Evolutionary conservation across 2,329 filamentous ascomycete species (phyloP).

Genomic region (Pestalotiopsis sp.): DNA sequence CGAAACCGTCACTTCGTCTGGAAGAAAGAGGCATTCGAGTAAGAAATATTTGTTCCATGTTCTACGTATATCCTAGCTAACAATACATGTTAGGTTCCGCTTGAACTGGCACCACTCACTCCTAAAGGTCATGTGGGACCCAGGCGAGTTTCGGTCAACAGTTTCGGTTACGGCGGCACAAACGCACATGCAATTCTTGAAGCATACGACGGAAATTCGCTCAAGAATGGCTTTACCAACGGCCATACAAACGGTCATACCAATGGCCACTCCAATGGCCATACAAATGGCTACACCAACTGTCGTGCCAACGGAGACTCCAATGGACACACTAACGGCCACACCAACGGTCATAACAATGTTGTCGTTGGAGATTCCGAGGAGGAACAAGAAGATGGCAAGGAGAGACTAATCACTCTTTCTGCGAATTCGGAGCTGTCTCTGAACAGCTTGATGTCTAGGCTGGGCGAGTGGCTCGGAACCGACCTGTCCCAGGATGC

Average conservation of each 20-base stretch:
- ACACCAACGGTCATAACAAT: background rate
- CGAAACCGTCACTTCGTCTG: constrained; percentile 18
- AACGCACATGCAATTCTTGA: constrained; percentile 20
- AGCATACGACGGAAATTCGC: constrained; percentile 11
- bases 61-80: background rate
- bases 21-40: constrained; percentile 10
- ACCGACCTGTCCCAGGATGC: background rate
- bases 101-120: constrained; percentile 1
- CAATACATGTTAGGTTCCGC: background rate
- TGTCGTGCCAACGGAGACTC: background rate
- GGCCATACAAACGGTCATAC: background rate
- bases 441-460: constrained; percentile 20
- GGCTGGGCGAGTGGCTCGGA: constrained; percentile 11
- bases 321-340: constrained; percentile 3
- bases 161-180: constrained; percentile 20
- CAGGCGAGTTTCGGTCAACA: constrained; percentile 22
- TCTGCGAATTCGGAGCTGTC: constrained; percentile 18
- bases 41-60: background rate
- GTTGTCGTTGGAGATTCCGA: background rate
- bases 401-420: background rate
- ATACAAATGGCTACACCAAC: background rate
- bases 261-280: background rate
- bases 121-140: constrained; percentile 15
- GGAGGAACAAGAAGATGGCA: background rate
- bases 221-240: background rate